Evolutionary conservation across 352 stramenopile species (phyloP).

Genomic region (Globisporangium echinulatum): DNA sequence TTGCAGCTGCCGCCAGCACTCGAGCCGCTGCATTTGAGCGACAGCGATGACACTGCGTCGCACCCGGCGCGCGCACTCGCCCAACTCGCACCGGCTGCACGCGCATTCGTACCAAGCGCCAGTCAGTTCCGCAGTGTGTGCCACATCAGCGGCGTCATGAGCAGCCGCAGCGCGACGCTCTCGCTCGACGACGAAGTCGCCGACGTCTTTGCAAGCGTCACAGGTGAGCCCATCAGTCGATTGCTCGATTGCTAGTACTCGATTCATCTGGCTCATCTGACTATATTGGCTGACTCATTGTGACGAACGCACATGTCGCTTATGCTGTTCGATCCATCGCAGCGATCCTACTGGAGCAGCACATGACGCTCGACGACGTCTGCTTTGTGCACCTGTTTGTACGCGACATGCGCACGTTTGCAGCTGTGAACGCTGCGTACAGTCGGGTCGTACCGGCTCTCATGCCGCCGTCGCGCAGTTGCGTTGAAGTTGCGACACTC

Average conservation of each 20-base stretch:
- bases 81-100: slow-evolving; percentile 11
- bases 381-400: slow-evolving; percentile 97
- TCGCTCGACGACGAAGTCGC: slow-evolving; percentile 59
- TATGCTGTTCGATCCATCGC: slow-evolving; percentile 9
- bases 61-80: slow-evolving; percentile 1
- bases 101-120: slow-evolving; percentile 18
- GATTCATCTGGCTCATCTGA: no score
- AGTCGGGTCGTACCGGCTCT: slow-evolving; percentile 83
- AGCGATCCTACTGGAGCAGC: slow-evolving; percentile 20
- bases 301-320: neutral
- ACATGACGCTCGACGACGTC: slow-evolving; percentile 84
- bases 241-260: no score
- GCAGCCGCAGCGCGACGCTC: slow-evolving; percentile 22
- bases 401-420: slow-evolving; percentile 92
- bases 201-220: slow-evolving; percentile 41
- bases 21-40: neutral
- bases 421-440: slow-evolving; percentile 92
- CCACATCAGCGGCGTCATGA: slow-evolving; percentile 59
- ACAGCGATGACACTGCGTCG: neutral
- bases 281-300: no score
- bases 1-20: slow-evolving; percentile 22
- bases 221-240: slow-evolving; percentile 7
- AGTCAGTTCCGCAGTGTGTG: slow-evolving; percentile 62
- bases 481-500: slow-evolving; percentile 77
- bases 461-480: slow-evolving; percentile 82